phyloP scores from a whole-genome alignment of 257 asterid genomes.

The Lavandula angustifolia region DNA sequence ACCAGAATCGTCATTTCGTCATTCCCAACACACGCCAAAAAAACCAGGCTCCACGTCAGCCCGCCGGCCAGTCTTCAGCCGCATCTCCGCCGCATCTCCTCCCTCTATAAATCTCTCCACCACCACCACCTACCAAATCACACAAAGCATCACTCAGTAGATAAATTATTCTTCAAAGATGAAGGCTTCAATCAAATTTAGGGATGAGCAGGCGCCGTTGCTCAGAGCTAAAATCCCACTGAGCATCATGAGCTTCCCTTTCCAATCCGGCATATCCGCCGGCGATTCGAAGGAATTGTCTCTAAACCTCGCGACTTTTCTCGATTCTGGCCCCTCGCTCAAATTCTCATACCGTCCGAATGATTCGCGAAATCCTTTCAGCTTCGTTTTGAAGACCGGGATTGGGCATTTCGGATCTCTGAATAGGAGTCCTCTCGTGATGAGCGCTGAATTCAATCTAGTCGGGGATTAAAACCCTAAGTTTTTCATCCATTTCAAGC shows the following conservation, averaged over 20 bases:
- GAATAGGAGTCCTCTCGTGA: conserved; percentile 67
- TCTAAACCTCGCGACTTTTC: conserved; percentile 63
- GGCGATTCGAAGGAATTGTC: conserved; percentile 83
- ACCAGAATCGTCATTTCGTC: background rate
- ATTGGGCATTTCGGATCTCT: conserved; percentile 76
- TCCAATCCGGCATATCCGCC: conserved; percentile 73
- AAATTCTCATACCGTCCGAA: too few species aligned
- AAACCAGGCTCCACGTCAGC: background rate
- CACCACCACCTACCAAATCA: conserved; percentile 23
- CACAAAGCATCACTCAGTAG: background rate
- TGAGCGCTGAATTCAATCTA: conserved; percentile 84
- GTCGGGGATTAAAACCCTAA: conserved; percentile 30
- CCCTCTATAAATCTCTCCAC: conserved; percentile 19
- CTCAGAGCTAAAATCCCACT: conserved; percentile 46
- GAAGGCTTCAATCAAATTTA: conserved; percentile 95
- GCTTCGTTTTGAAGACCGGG: too few species aligned
- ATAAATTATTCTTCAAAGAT: conserved; percentile 31
- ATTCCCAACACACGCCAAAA: background rate
- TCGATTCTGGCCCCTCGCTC: conserved; percentile 73
- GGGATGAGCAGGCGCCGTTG: conserved; percentile 83
- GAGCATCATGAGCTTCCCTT: conserved; percentile 54
- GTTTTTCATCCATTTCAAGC: too few species aligned
- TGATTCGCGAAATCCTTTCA: too few species aligned
- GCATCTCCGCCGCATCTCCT: conserved; percentile 9
- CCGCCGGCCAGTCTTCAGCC: conserved; percentile 16